These are phyloP conservation scores for Paramecium primaurelia DNA, from an alignment of 73 alveolate species.

Conservation along the genomic window DNA sequence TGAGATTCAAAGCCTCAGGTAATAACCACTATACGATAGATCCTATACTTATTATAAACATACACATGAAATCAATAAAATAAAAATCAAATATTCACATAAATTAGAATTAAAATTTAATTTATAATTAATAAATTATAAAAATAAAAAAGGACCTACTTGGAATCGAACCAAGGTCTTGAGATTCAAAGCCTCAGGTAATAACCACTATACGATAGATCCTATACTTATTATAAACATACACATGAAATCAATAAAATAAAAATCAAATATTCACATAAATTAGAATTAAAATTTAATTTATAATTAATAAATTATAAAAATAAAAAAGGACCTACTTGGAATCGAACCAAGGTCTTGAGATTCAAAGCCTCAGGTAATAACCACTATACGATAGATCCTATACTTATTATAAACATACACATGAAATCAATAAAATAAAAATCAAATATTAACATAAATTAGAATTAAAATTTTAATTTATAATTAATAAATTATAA, in stretches of 20 bases:
- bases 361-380: conserved; percentile 56
- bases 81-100: not conserved
- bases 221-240: not conserved
- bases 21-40: conserved; percentile 56
- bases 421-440: not conserved
- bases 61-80: no score
- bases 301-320: not conserved
- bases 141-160: conserved; percentile 47
- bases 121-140: not conserved
- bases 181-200: conserved; percentile 56
- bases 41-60: not conserved
- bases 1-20: conserved; percentile 56
- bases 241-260: not conserved
- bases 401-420: not conserved
- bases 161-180: conserved; percentile 60
- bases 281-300: no score
- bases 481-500: not conserved
- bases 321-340: conserved; percentile 50
- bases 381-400: conserved; percentile 56
- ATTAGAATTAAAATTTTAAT: no score
- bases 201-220: conserved; percentile 55
- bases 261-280: not conserved
- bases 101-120: no score
- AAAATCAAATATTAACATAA: not conserved
- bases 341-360: conserved; percentile 60